These are phyloP conservation scores for Arctium lappa DNA, from an alignment of 129 eudicot genomes.

Conservation along the genomic window DNA sequence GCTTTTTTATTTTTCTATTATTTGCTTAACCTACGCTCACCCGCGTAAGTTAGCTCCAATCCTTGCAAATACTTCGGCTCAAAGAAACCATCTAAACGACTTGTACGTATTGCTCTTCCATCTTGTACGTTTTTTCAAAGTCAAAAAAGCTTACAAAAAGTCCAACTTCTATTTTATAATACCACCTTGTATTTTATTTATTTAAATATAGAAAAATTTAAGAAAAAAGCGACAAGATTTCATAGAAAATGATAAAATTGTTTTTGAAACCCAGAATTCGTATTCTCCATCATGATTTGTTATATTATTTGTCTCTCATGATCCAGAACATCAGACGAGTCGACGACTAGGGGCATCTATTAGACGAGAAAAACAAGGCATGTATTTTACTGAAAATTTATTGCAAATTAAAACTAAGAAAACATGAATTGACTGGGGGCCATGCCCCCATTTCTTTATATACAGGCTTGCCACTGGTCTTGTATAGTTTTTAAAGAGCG, in stretches of 20 bases:
- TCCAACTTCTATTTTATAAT: background rate
- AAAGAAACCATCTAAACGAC: conserved; percentile 13
- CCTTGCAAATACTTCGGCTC: conserved; percentile 18
- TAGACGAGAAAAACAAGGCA: no score
- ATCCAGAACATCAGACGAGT: no score
- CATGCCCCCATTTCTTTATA: no score
- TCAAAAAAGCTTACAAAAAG: conserved; percentile 8
- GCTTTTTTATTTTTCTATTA: conserved; percentile 3
- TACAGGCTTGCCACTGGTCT: no score
- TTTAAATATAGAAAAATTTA: background rate
- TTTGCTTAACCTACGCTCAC: conserved; percentile 10
- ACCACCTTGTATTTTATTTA: background rate
- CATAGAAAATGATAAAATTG: no score
- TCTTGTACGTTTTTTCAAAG: conserved; percentile 6
- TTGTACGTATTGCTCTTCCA: conserved; percentile 13
- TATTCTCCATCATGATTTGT: background rate
- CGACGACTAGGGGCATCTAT: no score
- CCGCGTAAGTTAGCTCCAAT: background rate
- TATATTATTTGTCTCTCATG: no score
- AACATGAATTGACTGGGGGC: no score
- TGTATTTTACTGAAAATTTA: no score
- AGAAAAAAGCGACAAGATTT: no score
- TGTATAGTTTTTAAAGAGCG: no score
- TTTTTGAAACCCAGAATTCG: background rate
- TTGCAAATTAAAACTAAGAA: no score